A percentile compares a stretch with the other conserved stretches of the same genome.
These are phyloP conservation scores for Komagataella pseudopastoris DNA, from an alignment of 805 yeast species.

Conservation along the genomic window DNA sequence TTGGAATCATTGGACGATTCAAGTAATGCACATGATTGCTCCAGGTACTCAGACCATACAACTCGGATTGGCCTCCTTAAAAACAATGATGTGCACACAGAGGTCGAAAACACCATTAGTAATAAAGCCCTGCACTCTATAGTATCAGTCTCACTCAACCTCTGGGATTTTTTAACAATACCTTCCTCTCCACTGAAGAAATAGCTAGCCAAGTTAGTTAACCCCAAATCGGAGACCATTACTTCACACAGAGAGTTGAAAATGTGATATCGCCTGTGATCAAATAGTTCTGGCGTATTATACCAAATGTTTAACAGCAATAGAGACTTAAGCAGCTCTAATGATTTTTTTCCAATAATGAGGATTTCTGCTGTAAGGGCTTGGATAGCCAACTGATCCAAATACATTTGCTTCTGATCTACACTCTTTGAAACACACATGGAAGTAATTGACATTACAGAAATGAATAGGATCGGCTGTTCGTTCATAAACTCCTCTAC, in stretches of 20 bases:
- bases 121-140: conserved; percentile 38
- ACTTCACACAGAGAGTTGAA: conserved; percentile 51
- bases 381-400: conserved; percentile 41
- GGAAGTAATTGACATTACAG: conserved; percentile 51
- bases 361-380: conserved; percentile 45
- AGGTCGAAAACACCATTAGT: conserved; percentile 43
- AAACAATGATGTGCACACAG: conserved; percentile 53
- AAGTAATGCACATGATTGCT: conserved; percentile 41
- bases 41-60: conserved; percentile 52
- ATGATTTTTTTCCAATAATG: conserved; percentile 55
- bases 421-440: conserved; percentile 16
- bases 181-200: conserved; percentile 26
- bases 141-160: conserved; percentile 22
- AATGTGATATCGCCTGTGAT: conserved; percentile 65
- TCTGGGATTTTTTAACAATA: conserved; percentile 23
- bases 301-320: conserved; percentile 65
- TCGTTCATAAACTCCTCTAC: conserved; percentile 33
- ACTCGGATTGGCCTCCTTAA: conserved; percentile 49
- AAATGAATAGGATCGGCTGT: conserved; percentile 49
- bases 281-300: conserved; percentile 70
- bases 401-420: conserved; percentile 27
- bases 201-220: conserved; percentile 38
- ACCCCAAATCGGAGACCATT: conserved; percentile 65
- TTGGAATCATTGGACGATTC: conserved; percentile 20
- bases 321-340: conserved; percentile 52